Percentiles rank a stretch among this genome's conserved stretches.
These are phyloP conservation scores for Westerdykella aurantiaca DNA, from an alignment of 2,329 filamentous ascomycete genomes.

Conservation along the genomic window DNA sequence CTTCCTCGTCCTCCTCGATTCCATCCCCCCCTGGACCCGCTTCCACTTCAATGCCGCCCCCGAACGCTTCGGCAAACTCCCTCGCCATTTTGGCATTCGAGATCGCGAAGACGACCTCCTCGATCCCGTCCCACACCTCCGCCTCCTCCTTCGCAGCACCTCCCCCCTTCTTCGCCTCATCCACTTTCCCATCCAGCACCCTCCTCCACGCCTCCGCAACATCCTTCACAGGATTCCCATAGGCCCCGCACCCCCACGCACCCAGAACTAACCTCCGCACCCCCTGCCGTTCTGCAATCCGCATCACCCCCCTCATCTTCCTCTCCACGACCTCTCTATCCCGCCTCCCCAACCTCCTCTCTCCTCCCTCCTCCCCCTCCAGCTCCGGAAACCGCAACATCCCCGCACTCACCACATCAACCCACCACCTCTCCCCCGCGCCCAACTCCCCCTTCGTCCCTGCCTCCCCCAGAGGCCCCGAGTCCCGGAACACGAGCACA, in stretches of 20 bases:
- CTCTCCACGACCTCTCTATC: conserved; percentile 48
- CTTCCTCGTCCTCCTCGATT: conserved; percentile 17
- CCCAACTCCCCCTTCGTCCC: conserved; percentile 33
- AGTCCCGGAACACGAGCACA: conserved; percentile 53
- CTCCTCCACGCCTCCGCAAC: conserved; percentile 53
- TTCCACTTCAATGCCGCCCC: conserved; percentile 34
- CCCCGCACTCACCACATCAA: conserved; percentile 55
- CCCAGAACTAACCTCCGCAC: conserved; percentile 52
- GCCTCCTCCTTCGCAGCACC: conserved; percentile 9
- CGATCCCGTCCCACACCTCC: conserved; percentile 42
- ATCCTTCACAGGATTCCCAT: conserved; percentile 57
- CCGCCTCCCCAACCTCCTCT: conserved; percentile 26
- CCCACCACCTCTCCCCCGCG: conserved; percentile 51
- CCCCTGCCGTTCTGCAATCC: conserved; percentile 44
- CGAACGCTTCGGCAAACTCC: conserved; percentile 49
- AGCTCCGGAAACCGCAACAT: conserved; percentile 56
- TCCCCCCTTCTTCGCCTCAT: conserved; percentile 16
- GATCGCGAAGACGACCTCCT: conserved; percentile 56
- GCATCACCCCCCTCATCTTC: conserved; percentile 56
- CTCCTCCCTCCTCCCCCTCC: conserved; percentile 28
- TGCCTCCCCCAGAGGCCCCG: conserved; percentile 19
- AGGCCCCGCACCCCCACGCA: conserved; percentile 60
- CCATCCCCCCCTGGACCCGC: conserved; percentile 38
- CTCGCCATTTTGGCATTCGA: conserved; percentile 48
- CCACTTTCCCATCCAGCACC: conserved; percentile 21